Conservation (phyloP, 176 grass and related monocot species). For the Carex littledalei region DNA sequence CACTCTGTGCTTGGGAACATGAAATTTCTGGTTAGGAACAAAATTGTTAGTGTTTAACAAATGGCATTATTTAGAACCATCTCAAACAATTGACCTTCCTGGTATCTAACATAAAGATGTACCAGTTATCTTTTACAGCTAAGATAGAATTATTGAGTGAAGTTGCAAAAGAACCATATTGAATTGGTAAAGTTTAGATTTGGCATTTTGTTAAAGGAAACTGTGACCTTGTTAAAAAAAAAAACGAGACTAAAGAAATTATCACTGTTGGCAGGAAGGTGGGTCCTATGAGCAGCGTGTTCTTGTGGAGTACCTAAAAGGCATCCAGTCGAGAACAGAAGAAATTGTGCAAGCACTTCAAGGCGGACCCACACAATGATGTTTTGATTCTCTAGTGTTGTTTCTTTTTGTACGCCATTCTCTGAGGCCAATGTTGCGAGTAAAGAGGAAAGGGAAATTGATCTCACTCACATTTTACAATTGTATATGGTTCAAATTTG, state of each 20-base stretch:
- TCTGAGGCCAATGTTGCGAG: neutral
- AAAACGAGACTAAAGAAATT: neutral
- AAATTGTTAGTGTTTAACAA: neutral
- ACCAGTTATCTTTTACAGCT: neutral
- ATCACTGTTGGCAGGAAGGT: slow-evolving; percentile 52
- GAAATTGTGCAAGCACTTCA: slow-evolving; percentile 64
- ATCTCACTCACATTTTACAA: neutral
- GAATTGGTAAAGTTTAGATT: neutral
- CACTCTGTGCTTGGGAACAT: neutral
- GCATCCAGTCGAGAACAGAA: slow-evolving; percentile 74
- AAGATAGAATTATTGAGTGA: neutral
- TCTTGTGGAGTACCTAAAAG: slow-evolving; percentile 83
- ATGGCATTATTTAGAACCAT: neutral
- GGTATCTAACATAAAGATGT: neutral
- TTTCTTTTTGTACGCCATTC: neutral
- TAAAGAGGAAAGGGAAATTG: too few relatives aligned
- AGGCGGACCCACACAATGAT: slow-evolving; percentile 40
- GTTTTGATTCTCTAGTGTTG: neutral
- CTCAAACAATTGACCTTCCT: neutral
- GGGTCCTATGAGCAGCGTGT: slow-evolving; percentile 85
- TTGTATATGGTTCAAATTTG: neutral
- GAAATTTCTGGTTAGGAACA: neutral
- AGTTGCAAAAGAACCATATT: neutral
- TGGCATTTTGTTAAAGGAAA: neutral
- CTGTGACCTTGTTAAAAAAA: neutral